Evolutionary conservation across 768 basidiomycete genomes (phyloP), one percentile per base, ranked within the genome.

Genomic region (Punctularia strigosozonata): DNA sequence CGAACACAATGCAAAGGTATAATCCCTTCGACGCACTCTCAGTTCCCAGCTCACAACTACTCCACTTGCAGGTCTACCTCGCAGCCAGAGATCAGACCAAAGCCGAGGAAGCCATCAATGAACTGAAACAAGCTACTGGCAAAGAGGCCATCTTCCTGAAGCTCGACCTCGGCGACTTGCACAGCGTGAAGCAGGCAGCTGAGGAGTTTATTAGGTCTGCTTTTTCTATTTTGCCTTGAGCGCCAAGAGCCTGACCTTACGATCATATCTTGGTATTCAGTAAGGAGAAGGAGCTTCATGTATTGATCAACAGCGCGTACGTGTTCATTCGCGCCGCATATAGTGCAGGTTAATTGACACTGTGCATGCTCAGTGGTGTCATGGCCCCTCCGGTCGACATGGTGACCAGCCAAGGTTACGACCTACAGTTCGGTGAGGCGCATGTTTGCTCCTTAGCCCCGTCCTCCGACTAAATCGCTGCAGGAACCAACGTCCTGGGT

Each of bases 1-100:
- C 14, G 26, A 45, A 7, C 73, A 73, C 46, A 72, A 78, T 48
- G 80, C 79, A 6, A 80, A 69, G 39, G 79, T 84, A 0, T 83
- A 85, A 49, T 39, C 83, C 31, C 75, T 71, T 0, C 57, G 60
- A 6, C 65, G 77, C n/a, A 64, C n/a, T n/a, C n/a, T n/a, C n/a
- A n/a, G n/a, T n/a, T n/a, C n/a, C n/a, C n/a, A n/a, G n/a, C n/a
- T n/a, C n/a, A n/a, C n/a, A n/a, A n/a, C n/a, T n/a, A n/a, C n/a
- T n/a, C n/a, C n/a, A n/a, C n/a, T n/a, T n/a, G n/a, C n/a, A 46
- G 12, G 63, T 66, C 18, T 65, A 66, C 46, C 39, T 67, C 6
- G 58, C 57, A 10, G 46, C 53, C 3, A 50, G 62, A 8, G 51
- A 46, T 33, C 38, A 43, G 19, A 20, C 24, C 3, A 54, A 54